Base-by-base conservation (phyloP, 495 filamentous ascomycete species). In the Aspergillus avenaceus region DNA sequence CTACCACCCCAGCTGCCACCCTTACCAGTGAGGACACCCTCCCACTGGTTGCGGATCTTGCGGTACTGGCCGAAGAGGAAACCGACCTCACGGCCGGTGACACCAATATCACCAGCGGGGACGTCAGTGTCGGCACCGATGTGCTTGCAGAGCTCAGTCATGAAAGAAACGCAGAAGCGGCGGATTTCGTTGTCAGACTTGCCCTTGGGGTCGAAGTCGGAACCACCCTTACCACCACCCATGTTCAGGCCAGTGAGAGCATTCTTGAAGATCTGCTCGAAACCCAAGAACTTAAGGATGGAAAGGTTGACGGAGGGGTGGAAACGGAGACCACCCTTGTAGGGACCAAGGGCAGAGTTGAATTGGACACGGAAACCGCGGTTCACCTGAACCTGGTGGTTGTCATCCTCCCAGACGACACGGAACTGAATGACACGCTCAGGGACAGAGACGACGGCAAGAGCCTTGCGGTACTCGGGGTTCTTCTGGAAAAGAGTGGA, bases 201-300 rank as follows among this genome's bases (percentile, higher is more conserved):
- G 78, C 91, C 91, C 82, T 98, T 98, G 67, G 93, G 93, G 77
- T 98, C 91, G 71, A 98, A 98, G 79, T 98, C 93, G 68, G 93
- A 86, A 59, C 93, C 93, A 75, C 93, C 93, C 80, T 98, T 98
- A 61, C 88, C 93, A 77, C 93, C 93, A 54, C 93, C 93, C 83
- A 98, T 97, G 79, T 83, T 93, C 66, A 97, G 73, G 56, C 93
- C 93, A 53, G 93, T 97, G 60, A 98, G 77, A 55, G 93, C 93
- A 91, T 98, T 98, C 85, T 98, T 98, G 81, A 98, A 97, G 75
- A 90, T 93, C 80, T 98, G 93, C 85, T 98, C 93, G 68, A 97
- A 97, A 47, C 92, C 93, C 60, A 98, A 79, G 80, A 97, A 97
- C 78, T 98, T 98, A 55, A 98, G 81, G 64, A 98, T 91, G 57